Percentiles rank a stretch among this genome's conserved stretches.
Conservation (phyloP, 768 basidiomycete genomes). For the Tulasnella sp. region DNA sequence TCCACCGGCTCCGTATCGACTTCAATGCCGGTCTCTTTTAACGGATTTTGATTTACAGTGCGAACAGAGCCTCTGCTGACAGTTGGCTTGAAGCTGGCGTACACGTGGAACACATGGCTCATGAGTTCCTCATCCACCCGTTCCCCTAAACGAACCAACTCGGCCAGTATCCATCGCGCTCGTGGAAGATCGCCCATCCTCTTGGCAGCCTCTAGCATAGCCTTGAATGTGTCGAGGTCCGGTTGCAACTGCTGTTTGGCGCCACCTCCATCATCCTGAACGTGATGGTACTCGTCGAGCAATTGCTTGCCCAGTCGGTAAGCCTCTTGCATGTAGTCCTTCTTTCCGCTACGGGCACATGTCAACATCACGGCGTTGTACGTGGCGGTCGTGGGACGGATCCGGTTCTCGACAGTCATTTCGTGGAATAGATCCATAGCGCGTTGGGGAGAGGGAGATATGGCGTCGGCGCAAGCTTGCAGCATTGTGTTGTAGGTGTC, state of each 20-base stretch:
- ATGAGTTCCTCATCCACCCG: slow-evolving; percentile 54
- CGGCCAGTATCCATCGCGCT: slow-evolving; percentile 83
- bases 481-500: slow-evolving; percentile 79
- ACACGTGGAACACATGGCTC: slow-evolving; percentile 78
- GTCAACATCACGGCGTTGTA: slow-evolving; percentile 79
- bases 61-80: slow-evolving; percentile 34
- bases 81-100: slow-evolving; percentile 66
- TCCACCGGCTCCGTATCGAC: not conserved
- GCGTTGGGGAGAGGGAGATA: slow-evolving; percentile 42
- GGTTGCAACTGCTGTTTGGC: slow-evolving; percentile 35
- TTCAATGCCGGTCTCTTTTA: not conserved
- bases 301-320: slow-evolving; percentile 66
- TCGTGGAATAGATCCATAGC: slow-evolving; percentile 90
- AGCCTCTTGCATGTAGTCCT: slow-evolving; percentile 63
- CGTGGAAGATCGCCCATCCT: slow-evolving; percentile 71
- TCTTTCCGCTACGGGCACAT: slow-evolving; percentile 42
- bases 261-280: slow-evolving; percentile 38
- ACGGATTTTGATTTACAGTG: not conserved
- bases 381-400: slow-evolving; percentile 52
- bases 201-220: slow-evolving; percentile 84
- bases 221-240: slow-evolving; percentile 58
- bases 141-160: slow-evolving; percentile 43
- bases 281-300: slow-evolving; percentile 23
- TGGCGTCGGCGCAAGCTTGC: slow-evolving; percentile 56
- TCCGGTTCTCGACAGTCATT: slow-evolving; percentile 63